Conservation (phyloP, 768 basidiomycete genomes). For the Pholiota molesta region DNA sequence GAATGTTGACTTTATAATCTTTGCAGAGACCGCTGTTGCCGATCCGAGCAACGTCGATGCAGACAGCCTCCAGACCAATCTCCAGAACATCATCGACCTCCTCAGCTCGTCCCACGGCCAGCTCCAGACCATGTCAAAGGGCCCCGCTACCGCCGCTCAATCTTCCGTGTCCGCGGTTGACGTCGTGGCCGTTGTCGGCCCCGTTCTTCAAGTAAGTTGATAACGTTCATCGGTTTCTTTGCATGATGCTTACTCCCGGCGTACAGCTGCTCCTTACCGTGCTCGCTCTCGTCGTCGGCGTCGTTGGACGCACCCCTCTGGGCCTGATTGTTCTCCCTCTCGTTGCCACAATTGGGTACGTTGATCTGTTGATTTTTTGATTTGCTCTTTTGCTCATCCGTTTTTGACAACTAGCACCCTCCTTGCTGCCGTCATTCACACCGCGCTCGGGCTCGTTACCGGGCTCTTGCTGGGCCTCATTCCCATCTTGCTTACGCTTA, state of each 20-base stretch:
- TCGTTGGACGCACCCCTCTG: constrained; percentile 12
- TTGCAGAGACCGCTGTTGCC: constrained; percentile 19
- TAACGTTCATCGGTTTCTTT: not conserved
- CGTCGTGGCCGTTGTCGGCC: constrained; percentile 19
- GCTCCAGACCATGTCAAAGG: constrained; percentile 14
- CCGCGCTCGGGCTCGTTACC: too few relatives aligned
- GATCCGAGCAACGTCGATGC: constrained; percentile 2
- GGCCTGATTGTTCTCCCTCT: constrained; percentile 16
- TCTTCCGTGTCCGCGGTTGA: constrained; percentile 13
- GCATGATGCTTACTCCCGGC: not conserved
- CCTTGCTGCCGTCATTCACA: constrained; percentile 1
- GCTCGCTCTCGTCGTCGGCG: constrained; percentile 13
- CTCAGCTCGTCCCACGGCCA: constrained; percentile 17
- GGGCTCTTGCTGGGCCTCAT: too few relatives aligned
- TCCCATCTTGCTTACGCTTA: too few relatives aligned
- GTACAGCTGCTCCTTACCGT: constrained; percentile 23
- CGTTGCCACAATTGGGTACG: constrained; percentile 23
- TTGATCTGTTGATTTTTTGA: not conserved
- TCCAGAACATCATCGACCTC: constrained; percentile 19
- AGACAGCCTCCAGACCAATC: not conserved
- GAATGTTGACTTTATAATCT: not conserved
- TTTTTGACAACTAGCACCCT: constrained; percentile 16
- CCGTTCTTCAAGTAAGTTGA: constrained; percentile 23
- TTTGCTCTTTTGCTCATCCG: not conserved
- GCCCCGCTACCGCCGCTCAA: constrained; percentile 13